Evolutionary conservation across 2,329 filamentous ascomycete species (phyloP).

Genomic region (Penicillium rolfsii): DNA sequence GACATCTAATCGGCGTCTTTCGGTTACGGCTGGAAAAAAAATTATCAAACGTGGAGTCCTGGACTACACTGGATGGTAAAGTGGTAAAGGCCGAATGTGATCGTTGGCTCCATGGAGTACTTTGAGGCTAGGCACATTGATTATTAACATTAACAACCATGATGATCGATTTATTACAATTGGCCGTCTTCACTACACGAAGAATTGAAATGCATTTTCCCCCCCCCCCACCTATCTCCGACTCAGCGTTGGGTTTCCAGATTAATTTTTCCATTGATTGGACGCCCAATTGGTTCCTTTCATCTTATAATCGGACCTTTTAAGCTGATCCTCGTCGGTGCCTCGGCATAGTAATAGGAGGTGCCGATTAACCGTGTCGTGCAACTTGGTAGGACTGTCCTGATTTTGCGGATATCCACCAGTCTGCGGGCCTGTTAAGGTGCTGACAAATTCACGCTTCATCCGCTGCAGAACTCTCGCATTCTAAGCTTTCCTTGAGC

Average conservation of each 20-base stretch:
- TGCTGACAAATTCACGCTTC: slow-evolving; percentile 22
- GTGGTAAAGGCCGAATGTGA: slow-evolving; percentile 1
- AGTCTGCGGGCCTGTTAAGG: neutral
- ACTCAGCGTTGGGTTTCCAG: neutral
- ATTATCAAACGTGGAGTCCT: slow-evolving; percentile 10
- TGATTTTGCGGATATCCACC: neutral
- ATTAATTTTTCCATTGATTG: neutral
- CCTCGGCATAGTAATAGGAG: neutral
- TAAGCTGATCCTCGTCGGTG: neutral
- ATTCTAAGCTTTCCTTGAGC: slow-evolving; percentile 2
- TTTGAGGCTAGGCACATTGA: slow-evolving; percentile 14
- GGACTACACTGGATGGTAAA: slow-evolving; percentile 4
- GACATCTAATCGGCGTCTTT: slow-evolving; percentile 26
- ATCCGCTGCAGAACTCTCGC: neutral
- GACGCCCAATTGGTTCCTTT: neutral
- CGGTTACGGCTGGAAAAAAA: slow-evolving; percentile 23
- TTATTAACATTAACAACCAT: neutral
- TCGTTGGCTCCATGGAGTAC: slow-evolving; percentile 28
- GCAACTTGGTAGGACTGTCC: neutral
- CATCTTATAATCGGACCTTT: neutral
- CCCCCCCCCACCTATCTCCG: slow-evolving; percentile 5
- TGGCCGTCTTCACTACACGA: slow-evolving; percentile 20
- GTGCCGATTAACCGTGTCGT: slow-evolving; percentile 9
- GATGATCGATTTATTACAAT: slow-evolving; percentile 26
- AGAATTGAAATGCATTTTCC: slow-evolving; percentile 24